Percentiles rank a stretch among this genome's conserved stretches.
These are phyloP conservation scores for Lunularia cruciata DNA, from an alignment of 225 moss, liverwort and hornwort species.

Conservation along the genomic window DNA sequence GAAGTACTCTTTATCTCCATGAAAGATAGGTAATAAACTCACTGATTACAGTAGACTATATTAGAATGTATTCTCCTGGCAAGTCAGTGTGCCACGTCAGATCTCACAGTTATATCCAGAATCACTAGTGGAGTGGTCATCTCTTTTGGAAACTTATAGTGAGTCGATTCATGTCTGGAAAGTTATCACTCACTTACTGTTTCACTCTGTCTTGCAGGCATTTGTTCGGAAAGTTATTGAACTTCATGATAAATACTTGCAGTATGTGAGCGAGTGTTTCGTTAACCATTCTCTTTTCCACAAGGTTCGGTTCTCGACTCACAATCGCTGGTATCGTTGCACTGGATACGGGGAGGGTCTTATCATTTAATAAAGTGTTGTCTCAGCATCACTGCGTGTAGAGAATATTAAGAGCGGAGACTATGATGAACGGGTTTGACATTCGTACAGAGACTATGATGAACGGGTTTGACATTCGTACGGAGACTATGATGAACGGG, in stretches of 20 bases:
- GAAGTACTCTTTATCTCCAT: too few relatives aligned
- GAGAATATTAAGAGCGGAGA: neutral
- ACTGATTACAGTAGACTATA: too few relatives aligned
- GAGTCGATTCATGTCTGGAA: too few relatives aligned
- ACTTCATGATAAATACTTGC: slow-evolving; percentile 91
- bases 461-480: neutral
- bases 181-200: too few relatives aligned
- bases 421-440: too few relatives aligned
- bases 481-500: neutral
- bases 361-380: neutral
- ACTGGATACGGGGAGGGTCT: too few relatives aligned
- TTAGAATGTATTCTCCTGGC: too few relatives aligned
- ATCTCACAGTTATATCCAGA: too few relatives aligned
- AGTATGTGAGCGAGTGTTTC: slow-evolving; percentile 97
- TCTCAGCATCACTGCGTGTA: neutral
- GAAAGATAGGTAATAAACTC: too few relatives aligned
- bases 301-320: slow-evolving; percentile 51
- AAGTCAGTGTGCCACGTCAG: too few relatives aligned
- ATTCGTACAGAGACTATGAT: neutral
- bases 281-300: slow-evolving; percentile 89
- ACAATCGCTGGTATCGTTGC: neutral
- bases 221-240: slow-evolving; percentile 99
- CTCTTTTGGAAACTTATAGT: too few relatives aligned
- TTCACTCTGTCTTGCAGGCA: slow-evolving; percentile 62
- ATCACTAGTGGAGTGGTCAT: too few relatives aligned